phyloP scores from a whole-genome alignment of 768 basidiomycete genomes.

The Pholiota conissans region DNA sequence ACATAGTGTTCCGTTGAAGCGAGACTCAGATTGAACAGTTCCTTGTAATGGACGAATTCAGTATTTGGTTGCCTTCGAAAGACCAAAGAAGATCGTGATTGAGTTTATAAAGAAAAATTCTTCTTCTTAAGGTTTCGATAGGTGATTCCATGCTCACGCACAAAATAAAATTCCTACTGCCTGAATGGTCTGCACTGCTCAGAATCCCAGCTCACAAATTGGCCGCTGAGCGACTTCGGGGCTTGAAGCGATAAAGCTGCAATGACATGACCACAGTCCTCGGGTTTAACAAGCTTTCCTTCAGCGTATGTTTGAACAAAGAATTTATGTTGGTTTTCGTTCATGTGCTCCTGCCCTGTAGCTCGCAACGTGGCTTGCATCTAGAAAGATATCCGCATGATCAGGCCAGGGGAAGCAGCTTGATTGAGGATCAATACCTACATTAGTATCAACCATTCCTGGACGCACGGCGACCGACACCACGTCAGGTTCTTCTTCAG shows the following conservation, averaged over 20 bases:
- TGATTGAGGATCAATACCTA: conserved; percentile 34
- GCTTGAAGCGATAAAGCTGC: conserved; percentile 74
- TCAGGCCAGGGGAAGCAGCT: neutral
- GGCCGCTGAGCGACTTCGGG: conserved; percentile 61
- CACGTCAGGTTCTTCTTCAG: conserved; percentile 79
- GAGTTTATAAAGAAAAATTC: neutral
- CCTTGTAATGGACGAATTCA: neutral
- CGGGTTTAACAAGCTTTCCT: conserved; percentile 74
- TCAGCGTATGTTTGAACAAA: conserved; percentile 60
- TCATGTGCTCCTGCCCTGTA: conserved; percentile 54
- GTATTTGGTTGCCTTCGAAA: neutral
- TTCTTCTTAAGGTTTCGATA: neutral
- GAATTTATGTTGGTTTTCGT: conserved; percentile 47
- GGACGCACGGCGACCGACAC: conserved; percentile 79
- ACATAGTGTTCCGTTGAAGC: too few species aligned
- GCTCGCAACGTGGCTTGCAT: conserved; percentile 68
- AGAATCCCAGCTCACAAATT: conserved; percentile 82
- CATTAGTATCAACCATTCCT: conserved; percentile 83
- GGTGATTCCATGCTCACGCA: neutral
- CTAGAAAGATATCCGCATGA: conserved; percentile 34
- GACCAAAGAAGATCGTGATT: neutral
- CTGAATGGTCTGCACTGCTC: conserved; percentile 64
- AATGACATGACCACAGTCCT: conserved; percentile 76
- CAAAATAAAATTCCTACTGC: conserved; percentile 12
- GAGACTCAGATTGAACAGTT: neutral